Base-by-base conservation (phyloP, 371 early-diverging fungal species). In the Cokeromyces recurvatus region DNA sequence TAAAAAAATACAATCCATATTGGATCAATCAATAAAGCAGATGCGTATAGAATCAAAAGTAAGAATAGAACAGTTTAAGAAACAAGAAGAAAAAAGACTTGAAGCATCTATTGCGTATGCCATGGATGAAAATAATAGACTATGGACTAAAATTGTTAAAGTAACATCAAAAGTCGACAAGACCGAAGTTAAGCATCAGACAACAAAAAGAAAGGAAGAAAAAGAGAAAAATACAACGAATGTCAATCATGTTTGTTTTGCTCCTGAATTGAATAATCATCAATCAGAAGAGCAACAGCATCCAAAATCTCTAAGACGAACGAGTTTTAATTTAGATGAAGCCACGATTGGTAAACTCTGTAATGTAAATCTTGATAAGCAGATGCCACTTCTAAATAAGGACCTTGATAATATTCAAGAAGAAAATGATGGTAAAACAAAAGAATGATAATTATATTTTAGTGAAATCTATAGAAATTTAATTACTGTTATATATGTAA, bases 271-370 rank as follows among this genome's bases (percentile, higher is more conserved):
- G 15, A 23, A 22, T 19, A 5, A 12, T 19, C 21, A 24, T 16
- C 16, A 32, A 17, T n/a, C n/a, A n/a, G n/a, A n/a, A n/a, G n/a
- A n/a, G n/a, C n/a, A n/a, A n/a, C n/a, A n/a, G n/a, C n/a, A 10
- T 5, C 15, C 36, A 24, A 22, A 36, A 19, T 7, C 51, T 14
- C 27, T 29, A 32, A 40, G 57, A 53, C 29, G 36, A 32, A 16
- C 41, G 0, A 41, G 53, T 12, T 63, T 69, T 51, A 57, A 17
- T n/a, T 46, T 69, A 17, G 61, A 66, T 42, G 69, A 69, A 37
- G 21, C 25, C 14, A 36, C 42, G 2, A 54, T 69, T 21, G 22
- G 43, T 38, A 55, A 51, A n/a, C 24, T 58, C 10, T 48, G 35
- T 20, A 47, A 57, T 21, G 49, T 42, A 23, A 48, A 44, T 31